Conservation (phyloP, 2,329 filamentous ascomycete genomes). For the Fusarium proliferatum region DNA sequence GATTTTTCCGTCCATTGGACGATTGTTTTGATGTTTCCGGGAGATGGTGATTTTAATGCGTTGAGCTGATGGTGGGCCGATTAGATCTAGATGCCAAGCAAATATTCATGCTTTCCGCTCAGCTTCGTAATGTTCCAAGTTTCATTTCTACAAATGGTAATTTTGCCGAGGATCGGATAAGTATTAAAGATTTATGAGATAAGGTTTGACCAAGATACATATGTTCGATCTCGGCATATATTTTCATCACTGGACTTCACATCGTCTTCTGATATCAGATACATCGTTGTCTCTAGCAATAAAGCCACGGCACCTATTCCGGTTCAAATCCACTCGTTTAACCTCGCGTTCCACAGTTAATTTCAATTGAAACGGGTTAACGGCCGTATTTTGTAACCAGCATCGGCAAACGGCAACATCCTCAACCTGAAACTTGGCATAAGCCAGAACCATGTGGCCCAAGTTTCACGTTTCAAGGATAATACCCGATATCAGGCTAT, state of each 20-base stretch:
- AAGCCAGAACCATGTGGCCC: background rate
- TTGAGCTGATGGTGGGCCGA: slow-evolving; percentile 9
- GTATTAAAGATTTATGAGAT: background rate
- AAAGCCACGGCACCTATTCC: background rate
- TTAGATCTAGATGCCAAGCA: background rate
- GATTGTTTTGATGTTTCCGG: slow-evolving; percentile 24
- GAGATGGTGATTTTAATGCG: slow-evolving; percentile 4
- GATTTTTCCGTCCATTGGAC: slow-evolving; percentile 40
- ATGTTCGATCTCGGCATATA: background rate
- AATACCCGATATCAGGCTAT: slow-evolving; percentile 10
- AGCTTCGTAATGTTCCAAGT: background rate
- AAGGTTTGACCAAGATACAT: background rate
- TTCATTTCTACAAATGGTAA: background rate
- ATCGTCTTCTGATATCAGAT: background rate
- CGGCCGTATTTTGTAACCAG: background rate
- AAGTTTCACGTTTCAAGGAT: slow-evolving; percentile 9
- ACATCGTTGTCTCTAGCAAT: background rate
- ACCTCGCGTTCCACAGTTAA: slow-evolving; percentile 2
- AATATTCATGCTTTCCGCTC: background rate
- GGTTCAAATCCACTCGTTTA: background rate
- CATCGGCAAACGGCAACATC: background rate
- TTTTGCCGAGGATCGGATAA: background rate
- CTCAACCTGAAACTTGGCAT: slow-evolving; percentile 11
- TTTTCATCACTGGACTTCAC: background rate
- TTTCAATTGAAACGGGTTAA: slow-evolving; percentile 13